Evolutionary conservation across 768 basidiomycete genomes (phyloP).

Genomic region (Leccinum variicolor): DNA sequence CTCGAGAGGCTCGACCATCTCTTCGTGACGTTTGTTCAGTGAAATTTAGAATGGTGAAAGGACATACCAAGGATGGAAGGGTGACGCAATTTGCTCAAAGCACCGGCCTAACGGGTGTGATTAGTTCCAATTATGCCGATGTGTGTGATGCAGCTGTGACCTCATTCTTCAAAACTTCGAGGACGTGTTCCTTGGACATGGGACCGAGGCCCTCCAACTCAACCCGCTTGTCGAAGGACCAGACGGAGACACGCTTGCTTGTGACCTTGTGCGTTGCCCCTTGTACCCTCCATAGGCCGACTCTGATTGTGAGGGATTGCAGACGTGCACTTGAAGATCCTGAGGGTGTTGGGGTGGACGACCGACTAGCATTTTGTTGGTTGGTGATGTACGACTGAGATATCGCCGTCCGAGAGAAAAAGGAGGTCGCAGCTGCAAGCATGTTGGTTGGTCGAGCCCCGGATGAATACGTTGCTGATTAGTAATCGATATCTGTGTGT

Average conservation of each 20-base stretch:
- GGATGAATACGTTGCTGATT: conserved; percentile 1
- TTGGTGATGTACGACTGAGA: conserved; percentile 77
- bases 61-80: conserved; percentile 83
- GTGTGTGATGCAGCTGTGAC: conserved; percentile 38
- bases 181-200: conserved; percentile 62
- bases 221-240: conserved; percentile 84
- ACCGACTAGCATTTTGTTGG: conserved; percentile 32
- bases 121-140: conserved; percentile 6
- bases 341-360: conserved; percentile 36
- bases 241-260: conserved; percentile 86
- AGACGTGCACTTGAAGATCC: conserved; percentile 36
- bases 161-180: conserved; percentile 91
- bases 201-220: conserved; percentile 72
- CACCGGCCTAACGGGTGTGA: conserved; percentile 60
- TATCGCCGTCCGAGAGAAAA: conserved; percentile 78
- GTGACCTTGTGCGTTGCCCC: conserved; percentile 86
- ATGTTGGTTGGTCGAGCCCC: conserved; percentile 33
- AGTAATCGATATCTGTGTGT: conserved; percentile 5
- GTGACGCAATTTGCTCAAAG: conserved; percentile 82
- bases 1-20: conserved; percentile 97
- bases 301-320: conserved; percentile 44
- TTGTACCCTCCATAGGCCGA: conserved; percentile 90
- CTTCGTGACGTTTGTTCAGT: conserved; percentile 36
- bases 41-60: conserved; percentile 1
- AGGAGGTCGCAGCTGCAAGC: conserved; percentile 80